Evolutionary conservation across 768 basidiomycete genomes (phyloP).

Genomic region (Suillus lakei): DNA sequence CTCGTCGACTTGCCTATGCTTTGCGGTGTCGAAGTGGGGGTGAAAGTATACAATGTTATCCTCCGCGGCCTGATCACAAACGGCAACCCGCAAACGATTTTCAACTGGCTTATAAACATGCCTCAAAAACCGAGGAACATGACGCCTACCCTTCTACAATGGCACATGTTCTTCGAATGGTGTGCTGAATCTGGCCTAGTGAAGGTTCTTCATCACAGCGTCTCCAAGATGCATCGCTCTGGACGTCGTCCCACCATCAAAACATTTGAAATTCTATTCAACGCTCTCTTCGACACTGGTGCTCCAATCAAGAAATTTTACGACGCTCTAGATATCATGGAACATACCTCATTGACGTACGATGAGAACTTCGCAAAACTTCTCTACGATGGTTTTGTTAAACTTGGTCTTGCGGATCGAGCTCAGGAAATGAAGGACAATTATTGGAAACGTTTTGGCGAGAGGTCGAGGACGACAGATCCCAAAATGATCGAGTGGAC

Average conservation of each 20-base stretch:
- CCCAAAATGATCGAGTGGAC: slow-evolving; percentile 35
- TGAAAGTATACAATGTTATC: slow-evolving; percentile 53
- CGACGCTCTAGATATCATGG: slow-evolving; percentile 52
- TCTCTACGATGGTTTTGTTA: slow-evolving; percentile 49
- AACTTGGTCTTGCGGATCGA: slow-evolving; percentile 38
- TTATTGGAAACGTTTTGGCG: slow-evolving; percentile 41
- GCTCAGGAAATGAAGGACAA: slow-evolving; percentile 44
- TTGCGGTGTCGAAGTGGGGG: slow-evolving; percentile 50
- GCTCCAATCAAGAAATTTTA: slow-evolving; percentile 39
- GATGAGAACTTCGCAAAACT: slow-evolving; percentile 45
- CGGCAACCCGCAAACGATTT: slow-evolving; percentile 47
- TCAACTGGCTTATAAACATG: slow-evolving; percentile 60
- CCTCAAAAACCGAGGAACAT: slow-evolving; percentile 50
- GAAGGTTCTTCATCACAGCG: slow-evolving; percentile 33
- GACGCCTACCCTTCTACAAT: slow-evolving; percentile 54
- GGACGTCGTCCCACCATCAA: slow-evolving; percentile 48
- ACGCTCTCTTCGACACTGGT: slow-evolving; percentile 41
- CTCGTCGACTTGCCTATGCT: slow-evolving; percentile 52
- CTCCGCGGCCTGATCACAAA: slow-evolving; percentile 51
- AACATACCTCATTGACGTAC: slow-evolving; percentile 45
- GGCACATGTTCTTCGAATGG: slow-evolving; percentile 55
- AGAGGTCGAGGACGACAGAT: slow-evolving; percentile 30
- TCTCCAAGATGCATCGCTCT: slow-evolving; percentile 41
- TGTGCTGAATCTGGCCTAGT: slow-evolving; percentile 36
- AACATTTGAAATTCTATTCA: slow-evolving; percentile 56